Evolutionary conservation across 1,139 yeast species (phyloP).

Genomic region (Blastobotrys apis): DNA sequence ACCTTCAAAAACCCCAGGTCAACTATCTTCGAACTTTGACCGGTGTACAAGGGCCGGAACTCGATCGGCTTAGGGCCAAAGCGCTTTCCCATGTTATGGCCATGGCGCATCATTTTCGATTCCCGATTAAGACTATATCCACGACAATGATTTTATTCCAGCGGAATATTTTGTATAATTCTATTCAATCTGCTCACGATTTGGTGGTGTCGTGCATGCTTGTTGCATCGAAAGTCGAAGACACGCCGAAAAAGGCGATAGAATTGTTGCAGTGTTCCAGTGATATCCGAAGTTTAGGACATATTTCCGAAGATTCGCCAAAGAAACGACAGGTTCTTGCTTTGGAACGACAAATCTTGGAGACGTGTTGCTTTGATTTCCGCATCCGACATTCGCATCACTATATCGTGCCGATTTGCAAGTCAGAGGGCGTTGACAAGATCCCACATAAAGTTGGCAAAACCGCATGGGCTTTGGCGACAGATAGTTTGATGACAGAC

Average conservation of each 20-base stretch:
- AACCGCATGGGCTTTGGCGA: constrained; percentile 69
- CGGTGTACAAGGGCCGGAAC: constrained; percentile 20
- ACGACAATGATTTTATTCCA: constrained; percentile 33
- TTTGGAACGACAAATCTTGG: constrained; percentile 67
- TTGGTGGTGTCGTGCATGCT: constrained; percentile 72
- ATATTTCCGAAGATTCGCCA: constrained; percentile 20
- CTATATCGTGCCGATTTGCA: constrained; percentile 63
- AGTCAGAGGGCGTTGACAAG: constrained; percentile 41
- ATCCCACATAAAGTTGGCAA: constrained; percentile 26
- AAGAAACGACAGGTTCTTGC: constrained; percentile 23
- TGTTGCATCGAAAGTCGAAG: constrained; percentile 80
- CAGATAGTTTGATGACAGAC: constrained; percentile 72
- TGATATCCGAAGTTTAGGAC: constrained; percentile 23
- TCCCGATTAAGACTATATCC: constrained; percentile 34
- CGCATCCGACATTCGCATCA: constrained; percentile 62
- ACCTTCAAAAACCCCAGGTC: constrained; percentile 22
- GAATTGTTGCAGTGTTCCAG: constrained; percentile 44
- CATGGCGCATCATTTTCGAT: constrained; percentile 24
- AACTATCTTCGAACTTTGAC: constrained; percentile 20
- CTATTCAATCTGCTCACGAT: constrained; percentile 33
- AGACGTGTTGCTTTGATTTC: constrained; percentile 71
- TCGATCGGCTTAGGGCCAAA: constrained; percentile 19
- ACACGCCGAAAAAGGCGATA: constrained; percentile 74
- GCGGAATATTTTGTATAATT: constrained; percentile 25
- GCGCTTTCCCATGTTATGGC: constrained; percentile 25